Evolutionary conservation across 83 land plant species (phyloP), one percentile per base, ranked within the genome.

Genomic region (Picea abies): DNA sequence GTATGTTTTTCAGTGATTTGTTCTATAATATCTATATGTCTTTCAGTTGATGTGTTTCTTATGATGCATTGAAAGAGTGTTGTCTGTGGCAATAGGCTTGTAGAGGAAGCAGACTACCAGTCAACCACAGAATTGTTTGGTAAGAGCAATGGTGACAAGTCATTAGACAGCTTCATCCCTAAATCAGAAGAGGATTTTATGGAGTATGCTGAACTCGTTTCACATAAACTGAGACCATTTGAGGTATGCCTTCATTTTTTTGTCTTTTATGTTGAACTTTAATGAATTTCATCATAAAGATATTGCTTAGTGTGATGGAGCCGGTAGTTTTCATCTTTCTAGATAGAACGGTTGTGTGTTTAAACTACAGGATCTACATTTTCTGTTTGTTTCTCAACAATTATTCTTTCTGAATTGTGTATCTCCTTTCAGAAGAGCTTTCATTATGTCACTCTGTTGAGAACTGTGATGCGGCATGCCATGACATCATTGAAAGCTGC

Each of bases 31-130:
- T 52, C 76, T 61, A 25, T 84, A 73, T 85, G 3, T 44, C 9
- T 41, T 23, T 23, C 8, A 15, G 75, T 11, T 81, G 49, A 14
- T 17, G 16, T 78, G 73, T 58, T 67, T 69, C 65, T 78, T 20
- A 47, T 15, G 15, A 41, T 37, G 12, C 11, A 35, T 78, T 25
- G 60, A n/a, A 37, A 32, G 44, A 60, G 58, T 29, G 22, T 41
- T 84, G 58, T 82, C 2, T 20, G 22, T 86, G 16, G 29, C 60
- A 15, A 32, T 84, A 96, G 98, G 82, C 91, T 96, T 70, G 94
- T 92, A 5, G 98, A 96, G 86, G 98, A 96, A 82, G 90, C 98
- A n/a, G 98, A 96, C 83, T 96, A 90, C 85, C 91, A 85, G 85
- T 85, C 90, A 29, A 94, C 98, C 20, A 83, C 90, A 39, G 98